These are phyloP conservation scores for Wickerhamiella lipophila DNA, from an alignment of 805 yeast genomes.

Conservation along the genomic window DNA sequence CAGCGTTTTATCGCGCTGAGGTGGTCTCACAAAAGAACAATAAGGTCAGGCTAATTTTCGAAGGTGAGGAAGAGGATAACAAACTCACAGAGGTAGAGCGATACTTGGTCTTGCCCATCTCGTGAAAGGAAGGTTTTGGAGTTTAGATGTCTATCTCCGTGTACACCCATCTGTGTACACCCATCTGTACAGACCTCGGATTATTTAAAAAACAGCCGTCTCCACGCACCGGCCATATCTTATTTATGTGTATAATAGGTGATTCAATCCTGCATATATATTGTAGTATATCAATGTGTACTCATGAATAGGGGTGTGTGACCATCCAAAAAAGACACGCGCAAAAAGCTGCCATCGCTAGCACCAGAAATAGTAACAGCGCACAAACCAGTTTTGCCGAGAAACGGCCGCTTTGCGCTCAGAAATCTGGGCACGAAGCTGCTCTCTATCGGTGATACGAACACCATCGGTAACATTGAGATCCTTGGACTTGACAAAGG, in stretches of 20 bases:
- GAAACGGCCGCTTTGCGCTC: slow-evolving; percentile 43
- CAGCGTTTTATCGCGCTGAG: slow-evolving; percentile 90
- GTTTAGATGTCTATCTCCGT: no score
- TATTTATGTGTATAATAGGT: no score
- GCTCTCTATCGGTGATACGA: slow-evolving; percentile 17
- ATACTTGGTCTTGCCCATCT: slow-evolving; percentile 47
- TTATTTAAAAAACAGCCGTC: neutral
- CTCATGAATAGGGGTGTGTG: no score
- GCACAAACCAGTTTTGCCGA: slow-evolving; percentile 36
- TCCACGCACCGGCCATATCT: no score
- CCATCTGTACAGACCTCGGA: no score
- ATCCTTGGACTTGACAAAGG: slow-evolving; percentile 14
- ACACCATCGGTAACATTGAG: slow-evolving; percentile 18
- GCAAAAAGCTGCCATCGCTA: no score
- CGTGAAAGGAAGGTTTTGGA: neutral
- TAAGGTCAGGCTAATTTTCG: slow-evolving; percentile 67
- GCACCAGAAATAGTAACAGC: slow-evolving; percentile 47
- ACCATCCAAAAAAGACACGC: no score
- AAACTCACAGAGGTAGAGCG: slow-evolving; percentile 91
- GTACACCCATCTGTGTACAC: no score
- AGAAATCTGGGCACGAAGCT: slow-evolving; percentile 37
- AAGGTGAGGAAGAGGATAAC: slow-evolving; percentile 93
- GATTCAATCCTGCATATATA: no score
- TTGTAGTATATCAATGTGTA: no score
- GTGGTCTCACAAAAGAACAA: slow-evolving; percentile 62